Conservation (phyloP, 345 rosid species). For the Rhodamnia argentea region DNA sequence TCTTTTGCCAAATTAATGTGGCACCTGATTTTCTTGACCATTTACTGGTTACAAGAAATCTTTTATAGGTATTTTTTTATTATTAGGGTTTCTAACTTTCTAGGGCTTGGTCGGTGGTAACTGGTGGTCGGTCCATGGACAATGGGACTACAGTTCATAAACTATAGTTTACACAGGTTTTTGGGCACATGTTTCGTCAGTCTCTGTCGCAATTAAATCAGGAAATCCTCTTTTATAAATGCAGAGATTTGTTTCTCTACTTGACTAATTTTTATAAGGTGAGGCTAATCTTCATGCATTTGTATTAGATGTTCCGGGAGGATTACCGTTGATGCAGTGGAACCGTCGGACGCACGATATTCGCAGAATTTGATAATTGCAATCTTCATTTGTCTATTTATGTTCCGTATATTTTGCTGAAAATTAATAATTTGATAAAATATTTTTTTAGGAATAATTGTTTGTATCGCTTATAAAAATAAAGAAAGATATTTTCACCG, state of each 20-base stretch:
- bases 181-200: not conserved
- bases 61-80: not conserved
- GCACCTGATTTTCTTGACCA: not conserved
- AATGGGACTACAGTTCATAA: not conserved
- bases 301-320: not conserved
- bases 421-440: not conserved
- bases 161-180: not conserved
- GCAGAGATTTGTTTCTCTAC: not conserved
- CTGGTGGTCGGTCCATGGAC: not conserved
- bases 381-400: not conserved
- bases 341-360: no score
- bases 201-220: not conserved
- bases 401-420: fast-evolving
- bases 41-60: not conserved
- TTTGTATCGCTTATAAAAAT: not conserved
- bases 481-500: not conserved
- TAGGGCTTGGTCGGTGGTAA: not conserved
- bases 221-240: not conserved
- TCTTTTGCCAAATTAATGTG: not conserved
- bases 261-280: not conserved
- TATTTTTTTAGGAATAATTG: not conserved
- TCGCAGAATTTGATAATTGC: not conserved
- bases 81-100: not conserved
- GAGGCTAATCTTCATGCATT: not conserved
- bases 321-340: not conserved